Evolutionary conservation across 2,329 filamentous ascomycete species (phyloP).

Genomic region (Dactylellina drechsleri): DNA sequence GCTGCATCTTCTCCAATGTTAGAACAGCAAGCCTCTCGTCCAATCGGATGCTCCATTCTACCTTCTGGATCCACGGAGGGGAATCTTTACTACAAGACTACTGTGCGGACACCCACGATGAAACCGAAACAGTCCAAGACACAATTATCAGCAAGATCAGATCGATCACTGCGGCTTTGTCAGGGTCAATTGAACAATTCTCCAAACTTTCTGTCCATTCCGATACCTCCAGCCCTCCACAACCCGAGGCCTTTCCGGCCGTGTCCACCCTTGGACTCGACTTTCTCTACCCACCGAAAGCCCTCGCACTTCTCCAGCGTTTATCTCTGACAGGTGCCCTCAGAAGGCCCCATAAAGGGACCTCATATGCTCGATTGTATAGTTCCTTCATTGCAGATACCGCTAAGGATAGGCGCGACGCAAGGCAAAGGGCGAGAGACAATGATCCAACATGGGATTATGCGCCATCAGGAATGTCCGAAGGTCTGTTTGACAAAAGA

Average conservation of each 20-base stretch:
- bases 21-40: conserved; percentile 55
- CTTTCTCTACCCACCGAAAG: conserved; percentile 63
- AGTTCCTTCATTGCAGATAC: conserved; percentile 58
- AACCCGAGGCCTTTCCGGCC: conserved; percentile 7
- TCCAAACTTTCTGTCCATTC: conserved; percentile 49
- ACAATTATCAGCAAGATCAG: conserved; percentile 16
- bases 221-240: background rate
- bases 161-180: conserved; percentile 35
- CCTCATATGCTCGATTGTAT: conserved; percentile 59
- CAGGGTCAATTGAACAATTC: conserved; percentile 14
- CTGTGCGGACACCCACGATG: conserved; percentile 6
- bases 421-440: conserved; percentile 24
- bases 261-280: conserved; percentile 58
- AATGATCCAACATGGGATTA: conserved; percentile 38
- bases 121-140: conserved; percentile 59
- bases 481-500: conserved; percentile 33
- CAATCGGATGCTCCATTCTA: conserved; percentile 67
- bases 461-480: conserved; percentile 26
- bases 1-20: conserved; percentile 60
- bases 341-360: conserved; percentile 21
- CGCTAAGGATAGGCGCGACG: conserved; percentile 31
- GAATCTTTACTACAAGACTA: conserved; percentile 60
- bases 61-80: conserved; percentile 69
- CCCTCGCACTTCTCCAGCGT: conserved; percentile 61
- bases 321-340: conserved; percentile 35